These are phyloP conservation scores for Vickermania spadyakhi DNA, from an alignment of 208 protist species.

Conservation along the genomic window DNA sequence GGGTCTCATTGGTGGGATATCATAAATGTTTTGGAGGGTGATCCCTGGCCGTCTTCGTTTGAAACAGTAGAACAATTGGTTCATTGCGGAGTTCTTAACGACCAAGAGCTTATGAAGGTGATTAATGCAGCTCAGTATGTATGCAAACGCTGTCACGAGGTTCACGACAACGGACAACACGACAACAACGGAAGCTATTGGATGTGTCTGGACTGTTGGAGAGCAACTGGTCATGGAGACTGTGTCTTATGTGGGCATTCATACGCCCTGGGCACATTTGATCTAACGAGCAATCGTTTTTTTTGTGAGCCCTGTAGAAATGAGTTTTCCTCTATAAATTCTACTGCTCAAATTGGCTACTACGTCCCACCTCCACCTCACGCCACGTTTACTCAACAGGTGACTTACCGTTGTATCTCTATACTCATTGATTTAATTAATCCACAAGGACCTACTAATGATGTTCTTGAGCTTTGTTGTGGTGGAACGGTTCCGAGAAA, in stretches of 20 bases:
- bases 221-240: conserved; percentile 72
- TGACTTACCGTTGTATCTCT: conserved; percentile 60
- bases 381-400: conserved; percentile 60
- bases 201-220: conserved; percentile 78
- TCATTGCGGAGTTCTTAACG: conserved; percentile 45
- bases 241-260: conserved; percentile 65
- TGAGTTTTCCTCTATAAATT: conserved; percentile 51
- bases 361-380: conserved; percentile 65
- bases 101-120: conserved; percentile 72
- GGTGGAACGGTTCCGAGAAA: conserved; percentile 67
- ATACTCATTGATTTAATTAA: conserved; percentile 71
- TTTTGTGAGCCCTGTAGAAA: conserved; percentile 82
- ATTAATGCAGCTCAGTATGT: conserved; percentile 43
- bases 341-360: conserved; percentile 55
- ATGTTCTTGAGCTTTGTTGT: conserved; percentile 83
- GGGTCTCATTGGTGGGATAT: conserved; percentile 85
- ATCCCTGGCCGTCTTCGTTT: conserved; percentile 14
- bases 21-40: conserved; percentile 28
- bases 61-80: conserved; percentile 56
- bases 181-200: conserved; percentile 51
- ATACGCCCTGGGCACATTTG: conserved; percentile 50
- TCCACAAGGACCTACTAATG: conserved; percentile 57
- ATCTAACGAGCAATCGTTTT: conserved; percentile 46
- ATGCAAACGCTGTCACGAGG: conserved; percentile 63
- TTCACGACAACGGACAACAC: conserved; percentile 56